Evolutionary conservation across 2,329 filamentous ascomycete genomes (phyloP), one percentile per base, ranked within the genome.

Genomic region (Lasiodiplodia sp.): DNA sequence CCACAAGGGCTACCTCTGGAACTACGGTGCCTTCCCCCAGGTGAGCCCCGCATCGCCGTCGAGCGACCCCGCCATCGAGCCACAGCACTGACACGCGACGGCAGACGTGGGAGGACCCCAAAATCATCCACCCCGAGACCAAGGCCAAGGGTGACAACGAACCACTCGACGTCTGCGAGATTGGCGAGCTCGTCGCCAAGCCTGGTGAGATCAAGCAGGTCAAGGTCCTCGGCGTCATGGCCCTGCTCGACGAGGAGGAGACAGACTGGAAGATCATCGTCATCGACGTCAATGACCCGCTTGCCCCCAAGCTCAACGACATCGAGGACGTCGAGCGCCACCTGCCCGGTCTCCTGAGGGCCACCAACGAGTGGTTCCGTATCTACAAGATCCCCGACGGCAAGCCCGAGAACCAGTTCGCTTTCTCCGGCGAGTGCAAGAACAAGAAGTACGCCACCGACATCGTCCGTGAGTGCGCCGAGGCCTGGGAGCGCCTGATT

Each of bases 311-410:
- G 89, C 92, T 99, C 81, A 95, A 99, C 86, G 95, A 98, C 82
- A 91, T 98, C 72, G 96, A 98, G 89, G 96, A 99, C 81, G 96
- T 99, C 75, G 96, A 99, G 89, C 91, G 95, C 80, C 96, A 98
- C 86, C 91, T 99, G 69, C 96, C 96, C 70, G 96, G 96, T 77
- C 93, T 99, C 70, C 89, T 99, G 82, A 92, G 96, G 75, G 96
- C 96, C 80, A 98, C 95, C 81, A 99, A 99, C 81, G 96, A 99
- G 88, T 99, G 96, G 96, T 99, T 99, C 94, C 94, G 96, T 83
- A 99, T 99, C 89, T 99, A 99, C 92, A 99, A 99, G 89, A 99
- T 99, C 85, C 96, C 96, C 80, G 96, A 99, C 81, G 96, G 96
- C 88, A 99, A 99, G 94, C 94, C 95, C 78, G 96, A 99, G 92